These are phyloP conservation scores for Entomortierella lignicola DNA, from an alignment of 192 early-diverging fungal species.

Conservation along the genomic window DNA sequence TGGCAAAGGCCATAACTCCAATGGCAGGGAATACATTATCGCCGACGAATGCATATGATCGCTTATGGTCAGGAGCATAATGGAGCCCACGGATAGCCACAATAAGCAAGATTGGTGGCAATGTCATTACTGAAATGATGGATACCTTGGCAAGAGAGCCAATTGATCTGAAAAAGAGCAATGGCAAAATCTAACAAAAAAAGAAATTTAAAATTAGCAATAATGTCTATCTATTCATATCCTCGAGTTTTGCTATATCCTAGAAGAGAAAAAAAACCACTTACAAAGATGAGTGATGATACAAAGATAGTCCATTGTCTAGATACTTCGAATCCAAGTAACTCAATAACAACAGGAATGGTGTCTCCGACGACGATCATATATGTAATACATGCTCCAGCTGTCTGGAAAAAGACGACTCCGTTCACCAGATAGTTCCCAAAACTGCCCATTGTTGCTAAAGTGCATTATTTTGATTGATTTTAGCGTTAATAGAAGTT, in stretches of 20 bases:
- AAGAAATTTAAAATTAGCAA: neutral
- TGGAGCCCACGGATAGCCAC: constrained; percentile 68
- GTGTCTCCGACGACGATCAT: constrained; percentile 66
- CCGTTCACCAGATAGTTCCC: constrained; percentile 66
- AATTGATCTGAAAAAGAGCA: constrained; percentile 71
- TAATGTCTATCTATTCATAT: neutral
- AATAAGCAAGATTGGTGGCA: constrained; percentile 71
- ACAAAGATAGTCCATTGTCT: constrained; percentile 54
- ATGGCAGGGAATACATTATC: constrained; percentile 69
- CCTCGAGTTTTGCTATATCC: no score
- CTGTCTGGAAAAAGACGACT: constrained; percentile 67
- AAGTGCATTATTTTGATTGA: no score
- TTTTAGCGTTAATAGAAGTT: neutral
- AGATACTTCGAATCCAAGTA: constrained; percentile 35
- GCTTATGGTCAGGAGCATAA: constrained; percentile 62
- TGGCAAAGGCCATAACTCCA: constrained; percentile 76
- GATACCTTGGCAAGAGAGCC: constrained; percentile 68
- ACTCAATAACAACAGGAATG: constrained; percentile 54
- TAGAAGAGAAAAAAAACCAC: neutral
- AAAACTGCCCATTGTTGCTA: constrained; percentile 60
- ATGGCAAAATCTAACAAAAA: constrained; percentile 61
- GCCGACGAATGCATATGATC: constrained; percentile 64
- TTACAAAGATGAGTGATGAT: constrained; percentile 56
- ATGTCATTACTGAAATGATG: constrained; percentile 64
- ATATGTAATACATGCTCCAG: constrained; percentile 74